Conservation (phyloP, 108 stramenopile genomes). For the Cyclotella cryptica region DNA sequence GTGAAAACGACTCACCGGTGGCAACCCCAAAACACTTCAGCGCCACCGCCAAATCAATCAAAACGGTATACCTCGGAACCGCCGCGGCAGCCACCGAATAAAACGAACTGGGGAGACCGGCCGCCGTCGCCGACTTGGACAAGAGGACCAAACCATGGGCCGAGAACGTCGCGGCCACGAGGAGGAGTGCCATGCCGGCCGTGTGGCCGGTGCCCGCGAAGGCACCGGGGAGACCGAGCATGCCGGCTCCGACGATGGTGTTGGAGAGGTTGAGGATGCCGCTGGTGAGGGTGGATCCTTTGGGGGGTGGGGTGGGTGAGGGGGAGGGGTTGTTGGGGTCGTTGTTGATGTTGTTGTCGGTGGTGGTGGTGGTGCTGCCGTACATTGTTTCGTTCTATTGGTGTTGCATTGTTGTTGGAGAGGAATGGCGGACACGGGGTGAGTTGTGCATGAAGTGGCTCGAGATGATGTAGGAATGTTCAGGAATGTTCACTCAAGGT, state of each 20-base stretch:
- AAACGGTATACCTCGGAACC: constrained; percentile 61
- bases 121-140: constrained; percentile 38
- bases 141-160: constrained; percentile 64
- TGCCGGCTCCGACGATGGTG: constrained; percentile 80
- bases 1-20: constrained; percentile 32
- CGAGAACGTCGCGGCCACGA: constrained; percentile 59
- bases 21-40: constrained; percentile 87
- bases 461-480: too few relatives aligned
- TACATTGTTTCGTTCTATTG: too few relatives aligned
- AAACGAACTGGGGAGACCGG: constrained; percentile 56
- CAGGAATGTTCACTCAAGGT: too few relatives aligned
- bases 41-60: constrained; percentile 80
- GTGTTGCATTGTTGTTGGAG: too few relatives aligned
- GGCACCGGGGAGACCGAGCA: constrained; percentile 78
- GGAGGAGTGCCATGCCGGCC: constrained; percentile 63
- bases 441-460: too few relatives aligned
- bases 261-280: constrained; percentile 70
- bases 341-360: background rate
- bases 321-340: background rate
- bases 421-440: too few relatives aligned
- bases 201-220: constrained; percentile 69
- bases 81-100: constrained; percentile 69
- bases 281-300: constrained; percentile 44
- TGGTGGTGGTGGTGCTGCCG: too few relatives aligned
- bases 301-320: background rate